Evolutionary conservation across 352 stramenopile genomes (phyloP).

Genomic region (Globisporangium paddicum): DNA sequence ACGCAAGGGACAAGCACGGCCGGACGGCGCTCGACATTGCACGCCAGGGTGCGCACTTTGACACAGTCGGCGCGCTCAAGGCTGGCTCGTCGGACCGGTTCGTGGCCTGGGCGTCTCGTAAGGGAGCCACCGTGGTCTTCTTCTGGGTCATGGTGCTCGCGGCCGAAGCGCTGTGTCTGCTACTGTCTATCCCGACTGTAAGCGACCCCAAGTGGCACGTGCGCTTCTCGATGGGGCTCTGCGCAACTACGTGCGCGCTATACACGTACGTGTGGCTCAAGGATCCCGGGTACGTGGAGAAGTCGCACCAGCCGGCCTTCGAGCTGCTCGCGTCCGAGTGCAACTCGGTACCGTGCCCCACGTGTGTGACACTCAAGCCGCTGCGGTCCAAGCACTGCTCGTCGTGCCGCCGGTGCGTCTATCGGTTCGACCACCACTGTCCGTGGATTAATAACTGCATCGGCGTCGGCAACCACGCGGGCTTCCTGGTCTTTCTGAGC

Average conservation of each 20-base stretch:
- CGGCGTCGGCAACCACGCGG: slow-evolving; percentile 64
- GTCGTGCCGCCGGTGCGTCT: slow-evolving; percentile 68
- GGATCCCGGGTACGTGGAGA: slow-evolving; percentile 67
- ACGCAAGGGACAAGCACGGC: slow-evolving; percentile 63
- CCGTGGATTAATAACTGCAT: slow-evolving; percentile 87
- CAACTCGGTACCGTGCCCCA: slow-evolving; percentile 65
- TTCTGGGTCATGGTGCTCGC: slow-evolving; percentile 61
- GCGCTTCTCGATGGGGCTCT: slow-evolving; percentile 27
- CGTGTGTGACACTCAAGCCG: slow-evolving; percentile 72
- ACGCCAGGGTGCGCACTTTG: slow-evolving; percentile 57
- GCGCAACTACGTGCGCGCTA: slow-evolving; percentile 40
- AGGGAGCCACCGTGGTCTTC: slow-evolving; percentile 60
- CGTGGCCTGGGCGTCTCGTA: slow-evolving; percentile 54
- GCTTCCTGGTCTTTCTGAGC: slow-evolving; percentile 66
- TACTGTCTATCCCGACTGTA: slow-evolving; percentile 52
- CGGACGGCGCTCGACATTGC: slow-evolving; percentile 75
- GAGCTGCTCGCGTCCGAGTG: slow-evolving; percentile 70
- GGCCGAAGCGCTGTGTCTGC: slow-evolving; percentile 41
- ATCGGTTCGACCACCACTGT: slow-evolving; percentile 84
- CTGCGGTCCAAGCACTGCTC: slow-evolving; percentile 80
- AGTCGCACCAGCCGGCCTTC: slow-evolving; percentile 57
- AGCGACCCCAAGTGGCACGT: slow-evolving; percentile 21
- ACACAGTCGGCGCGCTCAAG: slow-evolving; percentile 62
- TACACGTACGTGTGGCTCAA: slow-evolving; percentile 82
- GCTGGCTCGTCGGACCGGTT: slow-evolving; percentile 61